phyloP scores from a whole-genome alignment of 306 rosid species.

The Elaeagnus macrophylla region DNA sequence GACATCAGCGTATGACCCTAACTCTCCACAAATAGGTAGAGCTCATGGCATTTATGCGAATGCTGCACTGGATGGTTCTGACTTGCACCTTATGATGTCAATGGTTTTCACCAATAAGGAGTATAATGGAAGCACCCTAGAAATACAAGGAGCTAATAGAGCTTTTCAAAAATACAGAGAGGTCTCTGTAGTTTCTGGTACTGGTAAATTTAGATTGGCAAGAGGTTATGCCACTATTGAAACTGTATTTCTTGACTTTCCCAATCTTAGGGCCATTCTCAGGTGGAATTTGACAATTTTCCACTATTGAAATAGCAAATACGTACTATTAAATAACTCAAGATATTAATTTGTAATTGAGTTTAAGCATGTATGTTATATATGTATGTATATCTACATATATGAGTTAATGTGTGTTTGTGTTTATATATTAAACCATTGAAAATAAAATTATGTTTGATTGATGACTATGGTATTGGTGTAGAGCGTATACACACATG shows the following conservation, averaged over 20 bases:
- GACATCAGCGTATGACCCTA: not conserved
- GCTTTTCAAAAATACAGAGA: conserved; percentile 27
- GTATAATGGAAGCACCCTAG: conserved; percentile 14
- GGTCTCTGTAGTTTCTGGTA: conserved; percentile 41
- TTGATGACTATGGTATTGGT: too few relatives aligned
- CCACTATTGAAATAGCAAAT: not conserved
- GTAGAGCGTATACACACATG: too few relatives aligned
- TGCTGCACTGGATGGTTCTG: conserved; percentile 5
- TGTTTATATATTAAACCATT: too few relatives aligned
- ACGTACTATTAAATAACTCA: too few relatives aligned
- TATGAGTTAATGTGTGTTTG: too few relatives aligned
- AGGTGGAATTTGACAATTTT: conserved; percentile 2
- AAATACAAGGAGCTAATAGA: conserved; percentile 19
- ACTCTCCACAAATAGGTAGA: not conserved
- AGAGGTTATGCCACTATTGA: conserved; percentile 27
- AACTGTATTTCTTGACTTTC: conserved; percentile 5
- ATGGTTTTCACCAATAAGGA: conserved; percentile 14
- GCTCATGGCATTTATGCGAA: conserved; percentile 2
- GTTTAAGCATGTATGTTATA: too few relatives aligned
- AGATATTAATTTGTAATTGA: too few relatives aligned
- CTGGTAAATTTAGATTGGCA: conserved; percentile 41
- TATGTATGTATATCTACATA: too few relatives aligned
- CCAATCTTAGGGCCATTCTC: not conserved
- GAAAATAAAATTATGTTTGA: too few relatives aligned
- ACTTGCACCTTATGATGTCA: not conserved